These are phyloP conservation scores for Rhexocercosporidium sp. DNA, from an alignment of 2,329 filamentous ascomycete species.

Conservation along the genomic window DNA sequence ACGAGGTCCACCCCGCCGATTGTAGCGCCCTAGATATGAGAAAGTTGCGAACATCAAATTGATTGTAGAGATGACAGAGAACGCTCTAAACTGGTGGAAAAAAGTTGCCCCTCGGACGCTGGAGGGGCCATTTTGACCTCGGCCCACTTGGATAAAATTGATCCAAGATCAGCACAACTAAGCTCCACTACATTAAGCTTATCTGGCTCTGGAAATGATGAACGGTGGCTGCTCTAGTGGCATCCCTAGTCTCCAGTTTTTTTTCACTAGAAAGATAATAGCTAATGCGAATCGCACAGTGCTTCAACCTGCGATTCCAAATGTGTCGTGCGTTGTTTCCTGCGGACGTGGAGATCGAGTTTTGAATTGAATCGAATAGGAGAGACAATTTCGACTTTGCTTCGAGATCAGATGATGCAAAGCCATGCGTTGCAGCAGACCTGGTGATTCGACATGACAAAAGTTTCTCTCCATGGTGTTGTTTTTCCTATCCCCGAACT, in stretches of 20 bases:
- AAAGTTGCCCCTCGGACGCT: not conserved
- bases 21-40: too few species aligned
- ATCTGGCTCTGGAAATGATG: slow-evolving; percentile 18
- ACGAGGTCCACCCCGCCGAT: not conserved
- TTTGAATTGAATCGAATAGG: not conserved
- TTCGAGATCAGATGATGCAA: not conserved
- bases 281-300: not conserved
- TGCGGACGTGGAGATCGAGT: not conserved
- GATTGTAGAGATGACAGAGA: too few species aligned
- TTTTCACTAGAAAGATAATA: not conserved
- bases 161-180: slow-evolving; percentile 12
- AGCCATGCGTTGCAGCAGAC: not conserved
- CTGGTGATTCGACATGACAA: not conserved
- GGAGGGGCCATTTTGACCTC: slow-evolving; percentile 9
- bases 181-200: slow-evolving; percentile 6
- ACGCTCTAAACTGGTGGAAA: not conserved
- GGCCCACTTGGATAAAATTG: not conserved
- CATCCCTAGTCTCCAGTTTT: not conserved
- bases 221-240: not conserved
- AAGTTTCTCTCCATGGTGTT: not conserved
- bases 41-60: too few species aligned
- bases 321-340: not conserved
- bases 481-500: not conserved
- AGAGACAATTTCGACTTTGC: not conserved
- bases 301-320: not conserved